Base-by-base conservation (phyloP, 768 basidiomycete species). In the Dioszegia hungarica region DNA sequence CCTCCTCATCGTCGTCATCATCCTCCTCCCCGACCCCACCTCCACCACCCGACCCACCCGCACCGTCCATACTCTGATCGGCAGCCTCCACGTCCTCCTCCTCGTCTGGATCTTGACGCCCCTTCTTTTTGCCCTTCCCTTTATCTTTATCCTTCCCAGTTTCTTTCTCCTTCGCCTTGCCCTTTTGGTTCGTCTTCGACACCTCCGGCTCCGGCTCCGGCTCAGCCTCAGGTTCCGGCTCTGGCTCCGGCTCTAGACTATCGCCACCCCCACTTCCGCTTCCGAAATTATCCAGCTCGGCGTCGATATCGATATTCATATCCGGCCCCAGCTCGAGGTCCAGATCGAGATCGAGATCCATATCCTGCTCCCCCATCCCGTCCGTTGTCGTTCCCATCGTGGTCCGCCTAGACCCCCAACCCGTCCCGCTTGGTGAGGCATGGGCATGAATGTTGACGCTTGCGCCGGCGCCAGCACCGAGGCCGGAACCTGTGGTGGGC, bases 61-160 rank as follows among this genome's bases (percentile, higher is more conserved):
- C 65, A 8, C 41, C 54, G 19, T 63, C 66, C n/a, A n/a, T n/a
- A n/a, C n/a, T n/a, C n/a, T n/a, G n/a, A 19, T 66, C 63, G 5
- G 41, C 63, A 6, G 62, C 65, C 4, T 51, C 49, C 19, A 40
- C 47, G n/a, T 41, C 64, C 12, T 61, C 54, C 3, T 48, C 46
- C 33, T 61, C 53, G 11, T 61, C 65, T 28, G 47, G 59, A 36
- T 54, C 60, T 40, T 51, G 20, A 20, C 50, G n/a, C 5, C 20
- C 12, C n/a, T 40, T 52, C 58, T 34, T 49, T 27, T 24, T 12
- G 6, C 9, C 46, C 33, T 39, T 51, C 34, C 24, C 22, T 51
- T 51, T 31, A 14, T 22, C 37, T 22, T 24, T 25, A 9, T 20
- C 36, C 17, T 19, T 34, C 31, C 9, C 29, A 17, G 14, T 22